Evolutionary conservation across 169 alveolate genomes (phyloP), one percentile per base, ranked within the genome.

Genomic region (Plasmodium reichenowi): DNA sequence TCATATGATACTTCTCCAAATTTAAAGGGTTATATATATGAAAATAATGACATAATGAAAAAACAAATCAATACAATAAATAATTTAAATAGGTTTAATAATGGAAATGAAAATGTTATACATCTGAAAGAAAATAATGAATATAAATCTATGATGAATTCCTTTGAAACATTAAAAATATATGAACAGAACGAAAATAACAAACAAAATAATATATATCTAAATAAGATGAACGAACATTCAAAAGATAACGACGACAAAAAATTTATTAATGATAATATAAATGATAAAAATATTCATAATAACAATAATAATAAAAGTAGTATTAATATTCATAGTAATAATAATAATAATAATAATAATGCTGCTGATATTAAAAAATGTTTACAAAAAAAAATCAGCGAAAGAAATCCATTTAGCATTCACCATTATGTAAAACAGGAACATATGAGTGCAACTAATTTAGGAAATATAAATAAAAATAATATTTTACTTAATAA

Each of bases 401-500:
- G 45, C 0, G 45, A 32, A 45, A 78, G 67, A 38, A 78, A 78
- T 45, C 89, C 89, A 9, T 78, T 78, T 47, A 64, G 59, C 26
- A 3, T 78, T 15, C 32, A 52, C 48, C 70, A 78, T 52, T 78
- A 78, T 64, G 89, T 64, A 20, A 78, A 78, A 29, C 43, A 66
- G 26, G 52, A 78, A 5, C 59, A 32, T 26, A 9, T 59, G 7
- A 78, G 24, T n/a, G 59, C 43, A 50, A n/a, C 45, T 32, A 32
- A 32, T 32, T 32, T 32, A 32, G 8, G 45, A 0, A 12, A 70
- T 70, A 9, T 20, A 20, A 22, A 45, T 24, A 9, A 7, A 2
- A 38, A 9, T 9, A 67, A 43, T 67, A 12, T 58, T 5, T 54
- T 17, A 32, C 12, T 24, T 8, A 24, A 68, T 58, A 9, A 59